These are phyloP conservation scores for Trichoderma endophyticum DNA, from an alignment of 2,329 filamentous ascomycete species.

Conservation along the genomic window DNA sequence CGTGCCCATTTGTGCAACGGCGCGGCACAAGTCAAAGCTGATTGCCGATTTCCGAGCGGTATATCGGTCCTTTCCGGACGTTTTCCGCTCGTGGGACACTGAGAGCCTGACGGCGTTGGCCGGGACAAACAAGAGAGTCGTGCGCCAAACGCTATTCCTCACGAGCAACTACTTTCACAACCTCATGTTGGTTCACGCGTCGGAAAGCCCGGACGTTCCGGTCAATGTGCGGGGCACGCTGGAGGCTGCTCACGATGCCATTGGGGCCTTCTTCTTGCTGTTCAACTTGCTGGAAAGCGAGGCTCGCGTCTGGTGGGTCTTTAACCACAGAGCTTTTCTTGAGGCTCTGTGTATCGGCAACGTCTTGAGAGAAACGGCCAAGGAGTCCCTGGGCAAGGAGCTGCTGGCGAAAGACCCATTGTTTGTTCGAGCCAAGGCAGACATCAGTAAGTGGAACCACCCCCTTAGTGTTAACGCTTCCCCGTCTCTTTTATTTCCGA, in stretches of 20 bases:
- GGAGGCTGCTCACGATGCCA: conserved; percentile 72
- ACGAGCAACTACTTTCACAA: conserved; percentile 83
- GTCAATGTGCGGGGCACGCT: conserved; percentile 67
- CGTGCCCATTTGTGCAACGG: conserved; percentile 66
- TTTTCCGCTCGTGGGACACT: conserved; percentile 66
- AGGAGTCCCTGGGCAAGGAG: conserved; percentile 46
- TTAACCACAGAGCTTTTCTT: conserved; percentile 76
- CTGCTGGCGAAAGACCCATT: conserved; percentile 51
- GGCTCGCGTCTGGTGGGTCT: conserved; percentile 80
- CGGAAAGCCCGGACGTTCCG: conserved; percentile 61
- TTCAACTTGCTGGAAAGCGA: conserved; percentile 67
- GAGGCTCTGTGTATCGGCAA: conserved; percentile 68
- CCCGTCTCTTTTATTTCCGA: conserved; percentile 20
- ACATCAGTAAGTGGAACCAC: conserved; percentile 53
- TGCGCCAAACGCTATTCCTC: conserved; percentile 72
- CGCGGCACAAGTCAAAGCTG: conserved; percentile 66
- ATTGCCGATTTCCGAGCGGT: conserved; percentile 67
- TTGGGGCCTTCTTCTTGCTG: conserved; percentile 71
- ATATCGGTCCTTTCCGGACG: conserved; percentile 68
- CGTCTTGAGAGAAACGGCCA: conserved; percentile 51
- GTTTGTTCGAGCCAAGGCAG: conserved; percentile 56
- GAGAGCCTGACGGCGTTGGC: conserved; percentile 57
- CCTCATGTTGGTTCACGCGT: conserved; percentile 73
- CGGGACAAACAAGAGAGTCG: conserved; percentile 59
- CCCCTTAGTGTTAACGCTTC: not conserved